Evolutionary conservation across 2,329 filamentous ascomycete genomes (phyloP).

Genomic region (Claviceps paspali): DNA sequence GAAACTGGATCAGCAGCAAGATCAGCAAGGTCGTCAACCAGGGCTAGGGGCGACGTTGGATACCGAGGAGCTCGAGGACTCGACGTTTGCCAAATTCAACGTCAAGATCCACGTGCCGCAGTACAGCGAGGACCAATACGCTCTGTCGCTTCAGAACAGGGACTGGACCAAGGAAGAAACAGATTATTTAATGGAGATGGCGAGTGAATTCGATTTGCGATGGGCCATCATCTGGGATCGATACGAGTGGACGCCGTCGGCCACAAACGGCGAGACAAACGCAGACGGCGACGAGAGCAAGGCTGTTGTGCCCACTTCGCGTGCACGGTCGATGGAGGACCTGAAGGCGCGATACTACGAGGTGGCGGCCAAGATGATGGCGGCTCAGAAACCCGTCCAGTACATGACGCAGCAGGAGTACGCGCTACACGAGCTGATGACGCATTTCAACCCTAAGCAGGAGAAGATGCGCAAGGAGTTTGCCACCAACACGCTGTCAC

Average conservation of each 20-base stretch:
- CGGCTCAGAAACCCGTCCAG: conserved; percentile 60
- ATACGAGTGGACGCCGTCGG: conserved; percentile 55
- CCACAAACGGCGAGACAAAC: conserved; percentile 28
- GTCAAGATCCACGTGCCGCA: conserved; percentile 61
- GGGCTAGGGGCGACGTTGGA: no score
- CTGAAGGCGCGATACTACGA: conserved; percentile 85
- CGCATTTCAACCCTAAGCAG: conserved; percentile 67
- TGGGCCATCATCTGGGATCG: conserved; percentile 90
- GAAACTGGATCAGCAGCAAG: conserved; percentile 15
- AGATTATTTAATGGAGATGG: conserved; percentile 69
- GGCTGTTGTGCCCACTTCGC: conserved; percentile 37
- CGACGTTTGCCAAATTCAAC: conserved; percentile 73
- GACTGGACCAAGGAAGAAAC: conserved; percentile 92
- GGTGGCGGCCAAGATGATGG: conserved; percentile 70
- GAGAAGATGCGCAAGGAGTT: conserved; percentile 75
- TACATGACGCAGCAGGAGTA: conserved; percentile 84
- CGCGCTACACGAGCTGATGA: conserved; percentile 67
- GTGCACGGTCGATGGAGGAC: conserved; percentile 64
- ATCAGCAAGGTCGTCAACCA: neutral
- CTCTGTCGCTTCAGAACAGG: conserved; percentile 51
- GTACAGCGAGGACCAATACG: conserved; percentile 82
- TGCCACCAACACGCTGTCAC: conserved; percentile 61
- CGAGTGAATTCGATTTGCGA: conserved; percentile 66
- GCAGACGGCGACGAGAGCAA: conserved; percentile 31
- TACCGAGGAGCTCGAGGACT: conserved; percentile 37